Evolutionary conservation across 306 rosid species (phyloP).

Genomic region (Cucurbita moschata): DNA sequence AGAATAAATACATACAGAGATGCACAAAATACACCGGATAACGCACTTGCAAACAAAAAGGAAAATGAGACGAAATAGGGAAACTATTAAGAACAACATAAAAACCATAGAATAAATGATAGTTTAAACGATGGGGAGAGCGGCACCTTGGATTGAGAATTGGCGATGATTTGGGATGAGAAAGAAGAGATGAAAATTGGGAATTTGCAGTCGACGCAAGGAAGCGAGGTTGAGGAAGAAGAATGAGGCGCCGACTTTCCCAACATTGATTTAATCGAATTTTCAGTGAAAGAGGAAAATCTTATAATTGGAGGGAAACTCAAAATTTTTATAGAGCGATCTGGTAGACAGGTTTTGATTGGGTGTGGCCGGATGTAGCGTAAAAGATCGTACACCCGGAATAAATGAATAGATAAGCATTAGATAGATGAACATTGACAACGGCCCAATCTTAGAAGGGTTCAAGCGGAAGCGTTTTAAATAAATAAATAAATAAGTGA

Average conservation of each 20-base stretch:
- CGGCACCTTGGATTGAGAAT: neutral
- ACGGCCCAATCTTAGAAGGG: neutral
- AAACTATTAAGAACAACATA: neutral
- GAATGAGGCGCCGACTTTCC: neutral
- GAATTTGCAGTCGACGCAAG: neutral
- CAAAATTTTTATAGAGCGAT: neutral
- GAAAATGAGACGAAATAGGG: neutral
- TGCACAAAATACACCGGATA: neutral
- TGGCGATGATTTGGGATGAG: neutral
- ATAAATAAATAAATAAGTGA: no score
- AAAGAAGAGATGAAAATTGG: neutral
- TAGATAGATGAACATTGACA: neutral
- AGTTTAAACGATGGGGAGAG: neutral
- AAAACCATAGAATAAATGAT: neutral
- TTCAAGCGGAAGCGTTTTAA: neutral
- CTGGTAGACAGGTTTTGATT: neutral
- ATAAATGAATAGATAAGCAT: neutral
- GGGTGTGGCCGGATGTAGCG: neutral
- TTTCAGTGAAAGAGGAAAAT: neutral
- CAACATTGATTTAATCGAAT: neutral
- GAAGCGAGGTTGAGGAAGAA: neutral
- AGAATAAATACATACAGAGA: neutral
- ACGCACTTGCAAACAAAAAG: neutral
- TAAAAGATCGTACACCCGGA: neutral
- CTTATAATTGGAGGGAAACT: conserved; percentile 7